Evolutionary conservation across 116 monocot species (phyloP).

Genomic region (Posidonia oceanica): DNA sequence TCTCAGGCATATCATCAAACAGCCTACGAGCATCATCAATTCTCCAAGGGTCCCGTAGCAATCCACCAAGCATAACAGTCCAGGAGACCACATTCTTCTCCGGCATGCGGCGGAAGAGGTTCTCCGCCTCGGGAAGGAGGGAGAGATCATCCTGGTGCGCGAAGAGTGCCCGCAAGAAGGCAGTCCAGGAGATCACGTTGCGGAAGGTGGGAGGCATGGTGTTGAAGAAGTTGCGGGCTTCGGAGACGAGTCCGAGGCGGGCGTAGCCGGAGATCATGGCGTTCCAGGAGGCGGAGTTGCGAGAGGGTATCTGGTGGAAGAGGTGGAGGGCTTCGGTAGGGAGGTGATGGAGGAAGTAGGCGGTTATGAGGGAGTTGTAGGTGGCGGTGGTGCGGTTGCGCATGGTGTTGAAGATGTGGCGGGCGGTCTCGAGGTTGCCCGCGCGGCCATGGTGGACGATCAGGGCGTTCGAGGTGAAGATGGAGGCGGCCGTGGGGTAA

Average conservation of each 20-base stretch:
- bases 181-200: slow-evolving; percentile 70
- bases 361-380: slow-evolving; percentile 63
- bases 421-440: slow-evolving; percentile 30
- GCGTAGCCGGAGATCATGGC: slow-evolving; percentile 53
- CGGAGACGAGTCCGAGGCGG: slow-evolving; percentile 11
- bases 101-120: slow-evolving; percentile 45
- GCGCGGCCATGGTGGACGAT: slow-evolving; percentile 30
- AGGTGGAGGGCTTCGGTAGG: slow-evolving; percentile 32
- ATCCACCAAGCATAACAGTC: slow-evolving; percentile 65
- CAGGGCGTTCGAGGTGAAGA: slow-evolving; percentile 30
- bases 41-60: slow-evolving; percentile 30
- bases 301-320: slow-evolving; percentile 49
- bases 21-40: slow-evolving; percentile 47
- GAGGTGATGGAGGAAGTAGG: slow-evolving; percentile 43
- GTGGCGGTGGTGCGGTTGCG: slow-evolving; percentile 27
- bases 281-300: slow-evolving; percentile 51
- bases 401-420: slow-evolving; percentile 35
- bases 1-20: slow-evolving; percentile 58
- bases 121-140: slow-evolving; percentile 33
- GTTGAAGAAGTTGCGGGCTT: slow-evolving; percentile 39
- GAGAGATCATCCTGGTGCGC: slow-evolving; percentile 10
- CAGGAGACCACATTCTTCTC: slow-evolving; percentile 68
- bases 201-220: slow-evolving; percentile 32
- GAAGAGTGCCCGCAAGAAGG: slow-evolving; percentile 53
- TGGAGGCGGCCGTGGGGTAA: slow-evolving; percentile 5